A percentile compares a stretch with the other conserved stretches of the same genome.
These are phyloP conservation scores for Vicia sativa DNA, from an alignment of 306 rosid species.

Conservation along the genomic window DNA sequence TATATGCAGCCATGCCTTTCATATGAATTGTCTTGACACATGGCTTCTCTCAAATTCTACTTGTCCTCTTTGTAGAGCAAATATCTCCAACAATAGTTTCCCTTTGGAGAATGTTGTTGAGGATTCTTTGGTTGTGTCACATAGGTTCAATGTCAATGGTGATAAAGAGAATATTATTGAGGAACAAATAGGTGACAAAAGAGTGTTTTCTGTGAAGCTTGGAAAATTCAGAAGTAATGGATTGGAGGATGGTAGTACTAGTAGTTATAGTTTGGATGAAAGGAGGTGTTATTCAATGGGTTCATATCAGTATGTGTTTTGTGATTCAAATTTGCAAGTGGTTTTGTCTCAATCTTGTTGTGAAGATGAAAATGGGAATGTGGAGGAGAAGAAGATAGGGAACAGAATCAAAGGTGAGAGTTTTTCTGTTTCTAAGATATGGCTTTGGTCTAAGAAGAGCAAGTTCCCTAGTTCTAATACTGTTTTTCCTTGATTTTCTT, in stretches of 20 bases:
- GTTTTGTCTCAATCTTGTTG: constrained; percentile 38
- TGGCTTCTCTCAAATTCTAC: constrained; percentile 91
- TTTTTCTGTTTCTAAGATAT: constrained; percentile 90
- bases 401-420: constrained; percentile 64
- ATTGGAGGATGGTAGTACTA: constrained; percentile 40
- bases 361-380: constrained; percentile 41
- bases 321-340: constrained; percentile 66
- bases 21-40: constrained; percentile 73
- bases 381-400: constrained; percentile 65
- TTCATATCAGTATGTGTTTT: constrained; percentile 70
- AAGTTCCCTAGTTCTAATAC: constrained; percentile 46
- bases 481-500: constrained; percentile 47
- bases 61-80: constrained; percentile 85
- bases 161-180: constrained; percentile 37
- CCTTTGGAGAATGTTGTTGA: constrained; percentile 43
- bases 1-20: constrained; percentile 82
- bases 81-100: constrained; percentile 41
- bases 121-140: constrained; percentile 5
- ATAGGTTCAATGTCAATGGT: no score
- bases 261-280: constrained; percentile 54
- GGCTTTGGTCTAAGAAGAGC: constrained; percentile 82
- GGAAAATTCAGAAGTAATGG: constrained; percentile 69
- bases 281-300: constrained; percentile 97
- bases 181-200: constrained; percentile 35
- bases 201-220: constrained; percentile 79